Evolutionary conservation across 805 yeast species (phyloP).

Genomic region (Spathaspora arborariae): DNA sequence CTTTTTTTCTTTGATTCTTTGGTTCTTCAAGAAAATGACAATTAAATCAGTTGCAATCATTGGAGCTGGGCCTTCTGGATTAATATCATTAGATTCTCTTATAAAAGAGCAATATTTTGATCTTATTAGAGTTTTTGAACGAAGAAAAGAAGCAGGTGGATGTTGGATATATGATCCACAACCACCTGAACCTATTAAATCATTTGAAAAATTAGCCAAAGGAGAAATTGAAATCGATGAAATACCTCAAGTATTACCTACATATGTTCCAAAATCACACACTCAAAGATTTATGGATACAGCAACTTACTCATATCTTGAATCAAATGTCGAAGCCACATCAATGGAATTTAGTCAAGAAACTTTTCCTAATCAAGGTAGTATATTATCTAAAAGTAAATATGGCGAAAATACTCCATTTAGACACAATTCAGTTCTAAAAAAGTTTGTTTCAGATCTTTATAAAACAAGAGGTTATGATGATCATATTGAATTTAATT

Average conservation of each 20-base stretch:
- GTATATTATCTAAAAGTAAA: slow-evolving; percentile 54
- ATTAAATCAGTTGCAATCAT: slow-evolving; percentile 48
- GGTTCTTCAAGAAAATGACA: neutral
- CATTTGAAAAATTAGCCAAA: slow-evolving; percentile 23
- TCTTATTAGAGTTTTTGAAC: slow-evolving; percentile 55
- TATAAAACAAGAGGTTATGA: neutral
- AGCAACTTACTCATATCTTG: slow-evolving; percentile 57
- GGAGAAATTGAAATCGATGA: slow-evolving; percentile 26
- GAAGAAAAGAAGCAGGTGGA: slow-evolving; percentile 64
- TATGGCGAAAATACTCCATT: slow-evolving; percentile 61
- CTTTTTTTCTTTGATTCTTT: neutral
- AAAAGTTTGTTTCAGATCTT: slow-evolving; percentile 8
- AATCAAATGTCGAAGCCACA: slow-evolving; percentile 62
- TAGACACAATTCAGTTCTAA: slow-evolving; percentile 39
- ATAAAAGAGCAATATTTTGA: slow-evolving; percentile 45
- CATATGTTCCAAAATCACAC: slow-evolving; percentile 16
- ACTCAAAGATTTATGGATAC: slow-evolving; percentile 15
- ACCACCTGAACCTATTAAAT: neutral
- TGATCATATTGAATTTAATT: slow-evolving; percentile 10
- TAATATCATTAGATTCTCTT: slow-evolving; percentile 63
- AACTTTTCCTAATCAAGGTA: slow-evolving; percentile 22
- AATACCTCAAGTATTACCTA: slow-evolving; percentile 14
- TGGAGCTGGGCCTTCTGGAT: slow-evolving; percentile 78
- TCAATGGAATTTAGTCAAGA: slow-evolving; percentile 55
- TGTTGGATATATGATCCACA: slow-evolving; percentile 49